Base-by-base conservation (phyloP, 2,329 filamentous ascomycete species). In the Daldinia eschscholtzii region DNA sequence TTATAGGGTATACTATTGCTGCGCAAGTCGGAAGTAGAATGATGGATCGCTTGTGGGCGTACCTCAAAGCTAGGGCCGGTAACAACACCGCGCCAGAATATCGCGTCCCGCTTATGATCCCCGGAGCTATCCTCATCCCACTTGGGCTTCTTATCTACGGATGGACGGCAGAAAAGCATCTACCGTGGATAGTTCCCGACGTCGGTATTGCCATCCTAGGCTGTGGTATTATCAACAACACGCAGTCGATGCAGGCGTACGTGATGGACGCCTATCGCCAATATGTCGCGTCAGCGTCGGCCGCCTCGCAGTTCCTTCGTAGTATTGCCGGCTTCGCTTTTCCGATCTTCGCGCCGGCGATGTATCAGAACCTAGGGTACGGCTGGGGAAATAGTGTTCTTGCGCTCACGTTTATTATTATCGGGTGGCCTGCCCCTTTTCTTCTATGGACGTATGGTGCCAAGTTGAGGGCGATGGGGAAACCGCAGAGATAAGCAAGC, bases 171-270 rank as follows among this genome's bases (percentile, higher is more conserved):
- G 79, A 87, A 44, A 80, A 81, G 39, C 74, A 81, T 2, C 76
- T 80, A 0, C 84, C 85, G 71, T 89, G 86, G 85, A 84, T 88
- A 46, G 80, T 86, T 10, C 86, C 86, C 0, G 86, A 88, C 57
- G 82, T 88, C 37, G 87, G 86, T 4, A 85, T 84, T 3, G 75
- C 77, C 0, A 80, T 86, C 13, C 82, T 88, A 58, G 83, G 85
- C 0, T 76, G 82, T 2, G 86, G 85, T 3, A 83, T 85, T 74
- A 82, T 87, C 55, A 80, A 84, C 6, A 79, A 81, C 1, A 88
- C 87, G 67, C 83, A 84, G 73, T 84, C 84, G 18, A 81, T 84
- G 41, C 83, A 85, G 67, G 85, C 84, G 0, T 87, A 87, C 63
- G 79, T 87, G 2, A 83, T 87, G 18, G 86, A 88, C 39, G 85